Evolutionary conservation across 1,139 yeast species (phyloP), one percentile per base, ranked within the genome.

Genomic region (Geotrichum histeridarum): DNA sequence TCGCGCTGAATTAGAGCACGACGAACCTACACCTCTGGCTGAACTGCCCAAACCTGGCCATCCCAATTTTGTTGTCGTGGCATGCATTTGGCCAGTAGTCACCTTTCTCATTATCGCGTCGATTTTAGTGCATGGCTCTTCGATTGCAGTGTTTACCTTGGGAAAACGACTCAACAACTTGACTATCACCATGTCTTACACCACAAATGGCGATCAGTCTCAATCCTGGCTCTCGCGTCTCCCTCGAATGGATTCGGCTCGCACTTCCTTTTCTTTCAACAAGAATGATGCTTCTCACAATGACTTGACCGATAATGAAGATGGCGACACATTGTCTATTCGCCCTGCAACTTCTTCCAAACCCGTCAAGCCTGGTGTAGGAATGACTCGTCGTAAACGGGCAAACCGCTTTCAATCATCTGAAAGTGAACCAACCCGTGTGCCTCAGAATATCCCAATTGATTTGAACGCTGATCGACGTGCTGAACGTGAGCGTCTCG

Each of bases 101-200:
- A 84, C 93, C 43, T 93, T 93, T 65, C 73, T 93, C 58, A 89
- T 93, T 41, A 76, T 93, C 8, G 80, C 95, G 0, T 90, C 97
- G 1, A 93, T 93, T 64, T 74, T 90, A 27, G 95, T 93, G 32
- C 99, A 93, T 71, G 99, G 99, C 11, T 91, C 98, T 0, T 89
- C 97, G 0, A 96, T 93, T 45, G 99, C 99, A 0, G 96, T 91
- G 5, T 79, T 90, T 60, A 84, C 94, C 4, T 77, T 93, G 51
- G 98, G 98, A 53, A 86, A 84, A 65, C 85, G 93, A 58, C 79
- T 93, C 68, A 90, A 91, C 72, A 84, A 95, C 59, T 85, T 93
- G 84, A 89, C 96, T 5, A 83, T 93, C 63, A 88, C 97, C 15
- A 42, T 42, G 44, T 9, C 44, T 3, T 42, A 42, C 15, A 42